Evolutionary conservation across 495 filamentous ascomycete genomes (phyloP), one percentile per base, ranked within the genome.

Genomic region (Thermochaetoides thermophila): DNA sequence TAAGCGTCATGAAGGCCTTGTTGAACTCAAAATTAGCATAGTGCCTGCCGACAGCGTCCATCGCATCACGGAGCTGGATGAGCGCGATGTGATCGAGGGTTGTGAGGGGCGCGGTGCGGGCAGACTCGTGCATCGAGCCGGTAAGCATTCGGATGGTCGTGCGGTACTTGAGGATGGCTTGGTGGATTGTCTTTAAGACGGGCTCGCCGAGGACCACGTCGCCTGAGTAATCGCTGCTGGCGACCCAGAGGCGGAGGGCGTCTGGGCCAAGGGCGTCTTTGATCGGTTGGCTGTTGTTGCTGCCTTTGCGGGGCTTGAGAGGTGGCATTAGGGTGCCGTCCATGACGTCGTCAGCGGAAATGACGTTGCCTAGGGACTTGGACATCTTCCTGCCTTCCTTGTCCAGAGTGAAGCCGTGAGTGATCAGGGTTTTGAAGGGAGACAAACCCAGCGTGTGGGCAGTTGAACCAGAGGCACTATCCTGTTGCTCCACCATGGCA

Each of bases 321-420:
- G 59, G 56, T 1, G 60, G 61, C 7, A 67, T 28, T 3, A 91
- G 61, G 7, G 75, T 57, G 21, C 84, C 87, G 25, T 80, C 69
- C 59, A 92, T 86, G 43, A 97, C 84, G 39, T 91, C 60, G 29
- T 74, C 66, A 0, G 89, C 85, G 1, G 71, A 64, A 34, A 95
- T 73, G 27, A 78, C 69, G 48, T 99, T 96, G n/a, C 91, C 89
- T 11, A 93, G 61, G 2, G 84, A 93, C 53, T 99, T 99, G 52
- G 84, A 93, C 89, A 99, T 99, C 51, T 99, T 99, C 40, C 78
- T 82, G 15, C 87, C 87, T 8, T 78, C 57, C 37, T 81, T 68
- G 42, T 96, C 87, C 1, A 99, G 65, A 3, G 81, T 86, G 46
- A 99, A 99, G 0, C 89, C 89, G 50, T 99, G 89, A 0, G 89